Evolutionary conservation across 805 yeast species (phyloP).

Genomic region (Cyberlindnera maritima): DNA sequence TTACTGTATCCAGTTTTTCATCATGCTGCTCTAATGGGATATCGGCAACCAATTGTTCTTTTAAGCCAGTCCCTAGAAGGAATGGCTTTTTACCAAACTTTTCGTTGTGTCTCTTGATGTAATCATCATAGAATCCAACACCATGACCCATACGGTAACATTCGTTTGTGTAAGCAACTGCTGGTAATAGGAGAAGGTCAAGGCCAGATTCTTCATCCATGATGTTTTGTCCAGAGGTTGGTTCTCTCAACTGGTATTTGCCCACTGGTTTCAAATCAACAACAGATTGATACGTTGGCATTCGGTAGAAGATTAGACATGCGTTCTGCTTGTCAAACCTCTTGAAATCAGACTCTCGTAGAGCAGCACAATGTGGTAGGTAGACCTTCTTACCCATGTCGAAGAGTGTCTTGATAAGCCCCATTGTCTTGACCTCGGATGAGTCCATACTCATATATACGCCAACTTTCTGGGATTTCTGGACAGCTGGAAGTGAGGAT

Average conservation of each 20-base stretch:
- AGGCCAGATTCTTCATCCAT: slow-evolving; percentile 40
- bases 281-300: slow-evolving; percentile 43
- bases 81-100: slow-evolving; percentile 33
- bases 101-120: slow-evolving; percentile 45
- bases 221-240: slow-evolving; percentile 35
- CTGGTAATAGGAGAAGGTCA: slow-evolving; percentile 80
- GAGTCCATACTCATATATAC: slow-evolving; percentile 75
- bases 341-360: slow-evolving; percentile 27
- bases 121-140: slow-evolving; percentile 88
- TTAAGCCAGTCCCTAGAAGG: slow-evolving; percentile 63
- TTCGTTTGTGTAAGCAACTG: slow-evolving; percentile 65
- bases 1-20: slow-evolving; percentile 51
- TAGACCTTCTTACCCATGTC: slow-evolving; percentile 48
- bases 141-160: slow-evolving; percentile 79
- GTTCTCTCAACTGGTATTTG: slow-evolving; percentile 65
- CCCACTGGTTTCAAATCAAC: slow-evolving; percentile 60
- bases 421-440: slow-evolving; percentile 63
- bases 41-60: slow-evolving; percentile 52
- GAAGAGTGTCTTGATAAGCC: slow-evolving; percentile 52
- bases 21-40: slow-evolving; percentile 67
- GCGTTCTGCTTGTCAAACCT: slow-evolving; percentile 30
- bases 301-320: slow-evolving; percentile 55
- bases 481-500: slow-evolving; percentile 33
- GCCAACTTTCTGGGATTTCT: slow-evolving; percentile 49
- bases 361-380: slow-evolving; percentile 49